Base-by-base conservation (phyloP, 2,329 filamentous ascomycete species). In the Aureobasidium leucospermi region DNA sequence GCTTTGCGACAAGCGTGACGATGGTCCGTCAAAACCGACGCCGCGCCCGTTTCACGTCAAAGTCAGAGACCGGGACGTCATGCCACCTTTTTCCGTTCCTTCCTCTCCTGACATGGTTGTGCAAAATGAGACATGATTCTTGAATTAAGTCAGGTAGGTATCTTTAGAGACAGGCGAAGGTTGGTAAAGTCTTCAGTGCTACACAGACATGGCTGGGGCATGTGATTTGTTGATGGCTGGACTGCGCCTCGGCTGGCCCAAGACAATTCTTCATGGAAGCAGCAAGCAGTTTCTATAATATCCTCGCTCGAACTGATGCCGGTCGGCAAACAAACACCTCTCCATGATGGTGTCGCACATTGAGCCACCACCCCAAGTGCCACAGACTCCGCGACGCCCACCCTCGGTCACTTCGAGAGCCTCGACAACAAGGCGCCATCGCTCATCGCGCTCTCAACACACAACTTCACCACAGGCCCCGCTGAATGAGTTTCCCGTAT, bases 401-500 rank as follows among this genome's bases (percentile, higher is more conserved):
- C 85, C 70, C 73, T 91, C 76, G 72, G 75, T 87, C 67, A 82
- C 86, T 61, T 85, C 84, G 63, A 84, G 85, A 68, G 80, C 84
- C 60, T 78, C 76, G 7, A 73, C 66, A 19, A 70, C 70, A 11
- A 80, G 86, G 64, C 80, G 85, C 67, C 88, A 89, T 73, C 85
- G 90, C 66, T 89, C 91, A 68, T 87, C 88, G 70, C 87, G 90
- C 63, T 94, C 90, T 49, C 89, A 94, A 70, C 84, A 87, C 67
- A 86, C 86, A 62, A 77, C 80, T 36, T 82, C 84, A 16, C 15
- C 56, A 5, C 28, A 47, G 2, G 65, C 61, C 9, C 85, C 87
- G 68, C 76, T 84, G 28, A 96, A 96, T 71, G 92, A 96, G 71
- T 97, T 96, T 67, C 93, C 93, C 23, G 78, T 95, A 69, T 97